These are phyloP conservation scores for Oenanthe sinensis DNA, from an alignment of 129 eudicot genomes.

Conservation along the genomic window DNA sequence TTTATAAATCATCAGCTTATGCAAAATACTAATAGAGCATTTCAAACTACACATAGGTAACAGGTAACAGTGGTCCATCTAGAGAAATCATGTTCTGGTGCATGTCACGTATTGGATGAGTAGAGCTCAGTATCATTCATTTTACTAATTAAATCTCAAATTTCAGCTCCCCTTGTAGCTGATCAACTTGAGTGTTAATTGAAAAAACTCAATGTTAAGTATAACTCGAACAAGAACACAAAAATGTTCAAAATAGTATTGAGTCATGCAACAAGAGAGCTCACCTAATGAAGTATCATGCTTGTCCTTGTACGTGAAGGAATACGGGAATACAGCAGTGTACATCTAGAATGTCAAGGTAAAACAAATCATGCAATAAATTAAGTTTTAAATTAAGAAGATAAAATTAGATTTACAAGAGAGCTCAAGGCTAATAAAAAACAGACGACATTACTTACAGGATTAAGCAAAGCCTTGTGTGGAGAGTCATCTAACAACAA, in stretches of 20 bases:
- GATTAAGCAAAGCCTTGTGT: constrained; percentile 80
- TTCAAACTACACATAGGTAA: not conserved
- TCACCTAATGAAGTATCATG: constrained; percentile 60
- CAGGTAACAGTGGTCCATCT: not conserved
- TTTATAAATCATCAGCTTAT: not conserved
- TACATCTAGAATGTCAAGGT: constrained; percentile 38
- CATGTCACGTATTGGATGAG: not conserved
- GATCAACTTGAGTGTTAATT: not conserved
- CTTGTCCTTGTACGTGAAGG: constrained; percentile 43
- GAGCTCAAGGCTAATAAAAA: not conserved
- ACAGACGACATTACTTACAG: constrained; percentile 40
- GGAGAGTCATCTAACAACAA: constrained; percentile 89
- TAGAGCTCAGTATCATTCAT: not conserved
- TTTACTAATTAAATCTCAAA: not conserved
- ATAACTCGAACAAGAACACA: not conserved
- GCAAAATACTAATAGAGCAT: not conserved
- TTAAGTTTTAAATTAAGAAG: constrained; percentile 1
- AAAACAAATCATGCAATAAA: constrained; percentile 4
- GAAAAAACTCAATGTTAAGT: not conserved
- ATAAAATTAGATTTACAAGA: not conserved
- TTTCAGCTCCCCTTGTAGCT: not conserved
- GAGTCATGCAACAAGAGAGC: constrained; percentile 4
- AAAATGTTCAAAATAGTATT: not conserved
- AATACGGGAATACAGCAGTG: constrained; percentile 60
- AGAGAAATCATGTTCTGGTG: not conserved